These are phyloP conservation scores for Carallia brachiata DNA, from an alignment of 345 rosid genomes.

Conservation along the genomic window DNA sequence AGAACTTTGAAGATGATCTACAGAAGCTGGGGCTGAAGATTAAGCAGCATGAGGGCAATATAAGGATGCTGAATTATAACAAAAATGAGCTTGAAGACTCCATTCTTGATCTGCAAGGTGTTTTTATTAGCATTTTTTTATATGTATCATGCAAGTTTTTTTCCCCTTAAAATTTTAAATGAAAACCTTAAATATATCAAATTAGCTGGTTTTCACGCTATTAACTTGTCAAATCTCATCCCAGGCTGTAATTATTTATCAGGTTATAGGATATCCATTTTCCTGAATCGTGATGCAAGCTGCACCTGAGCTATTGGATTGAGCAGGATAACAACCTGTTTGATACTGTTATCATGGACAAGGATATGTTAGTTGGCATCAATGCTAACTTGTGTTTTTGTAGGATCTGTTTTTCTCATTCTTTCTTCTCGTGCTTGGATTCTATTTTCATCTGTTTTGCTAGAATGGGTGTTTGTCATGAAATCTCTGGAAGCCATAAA, in stretches of 20 bases:
- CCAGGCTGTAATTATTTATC: neutral
- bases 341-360: no score
- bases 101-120: constrained; percentile 68
- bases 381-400: neutral
- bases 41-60: constrained; percentile 62
- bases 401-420: neutral
- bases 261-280: neutral
- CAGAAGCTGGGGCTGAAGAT: constrained; percentile 53
- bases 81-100: constrained; percentile 54
- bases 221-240: constrained; percentile 4
- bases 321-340: neutral
- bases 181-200: neutral
- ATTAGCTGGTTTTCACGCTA: neutral
- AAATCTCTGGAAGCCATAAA: neutral
- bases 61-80: constrained; percentile 47
- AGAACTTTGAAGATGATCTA: constrained; percentile 74
- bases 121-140: neutral
- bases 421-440: neutral
- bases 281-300: neutral
- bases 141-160: neutral
- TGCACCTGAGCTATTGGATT: neutral
- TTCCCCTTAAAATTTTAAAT: neutral
- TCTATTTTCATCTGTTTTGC: neutral
- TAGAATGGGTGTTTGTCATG: neutral
- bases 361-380: neutral